Evolutionary conservation across 1,284 basidiomycete genomes (phyloP).

Genomic region (Apiotrichum porosum): DNA sequence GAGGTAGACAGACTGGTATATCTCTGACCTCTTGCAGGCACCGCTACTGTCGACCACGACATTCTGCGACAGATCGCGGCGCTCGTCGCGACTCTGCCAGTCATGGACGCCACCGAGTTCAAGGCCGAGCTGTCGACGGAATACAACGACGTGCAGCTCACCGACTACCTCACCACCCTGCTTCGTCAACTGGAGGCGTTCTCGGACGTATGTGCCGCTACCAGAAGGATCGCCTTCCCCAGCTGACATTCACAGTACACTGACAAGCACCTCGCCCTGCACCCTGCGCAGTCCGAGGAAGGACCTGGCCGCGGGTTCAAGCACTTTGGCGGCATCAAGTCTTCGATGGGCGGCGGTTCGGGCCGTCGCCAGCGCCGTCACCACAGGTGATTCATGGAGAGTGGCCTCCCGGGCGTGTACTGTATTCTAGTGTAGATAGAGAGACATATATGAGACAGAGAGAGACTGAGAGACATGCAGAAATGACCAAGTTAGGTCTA

Average conservation of each 20-base stretch:
- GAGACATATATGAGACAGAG: too few relatives aligned
- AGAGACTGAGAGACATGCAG: too few relatives aligned
- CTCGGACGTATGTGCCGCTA: conserved; percentile 84
- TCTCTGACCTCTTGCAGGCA: too few relatives aligned
- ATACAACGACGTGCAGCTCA: conserved; percentile 91
- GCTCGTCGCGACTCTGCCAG: conserved; percentile 77
- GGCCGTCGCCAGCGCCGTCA: too few relatives aligned
- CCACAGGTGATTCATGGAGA: too few relatives aligned
- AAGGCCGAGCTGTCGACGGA: conserved; percentile 82
- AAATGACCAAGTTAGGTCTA: too few relatives aligned
- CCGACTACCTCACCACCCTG: conserved; percentile 76
- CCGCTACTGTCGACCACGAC: conserved; percentile 66
- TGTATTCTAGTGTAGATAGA: too few relatives aligned
- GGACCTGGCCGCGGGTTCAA: not conserved
- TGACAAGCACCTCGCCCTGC: conserved; percentile 28
- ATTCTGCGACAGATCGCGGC: conserved; percentile 79
- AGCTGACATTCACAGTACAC: too few relatives aligned
- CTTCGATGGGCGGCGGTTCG: not conserved
- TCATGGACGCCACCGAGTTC: conserved; percentile 72
- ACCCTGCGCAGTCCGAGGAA: conserved; percentile 13
- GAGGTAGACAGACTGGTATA: conserved; percentile 17
- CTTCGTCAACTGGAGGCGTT: conserved; percentile 81
- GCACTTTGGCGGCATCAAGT: not conserved
- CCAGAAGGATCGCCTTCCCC: too few relatives aligned
- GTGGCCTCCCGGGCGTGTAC: too few relatives aligned